Evolutionary conservation across 768 basidiomycete genomes (phyloP), one percentile per base, ranked within the genome.

Genomic region (Strobilomyces echinocephalus): DNA sequence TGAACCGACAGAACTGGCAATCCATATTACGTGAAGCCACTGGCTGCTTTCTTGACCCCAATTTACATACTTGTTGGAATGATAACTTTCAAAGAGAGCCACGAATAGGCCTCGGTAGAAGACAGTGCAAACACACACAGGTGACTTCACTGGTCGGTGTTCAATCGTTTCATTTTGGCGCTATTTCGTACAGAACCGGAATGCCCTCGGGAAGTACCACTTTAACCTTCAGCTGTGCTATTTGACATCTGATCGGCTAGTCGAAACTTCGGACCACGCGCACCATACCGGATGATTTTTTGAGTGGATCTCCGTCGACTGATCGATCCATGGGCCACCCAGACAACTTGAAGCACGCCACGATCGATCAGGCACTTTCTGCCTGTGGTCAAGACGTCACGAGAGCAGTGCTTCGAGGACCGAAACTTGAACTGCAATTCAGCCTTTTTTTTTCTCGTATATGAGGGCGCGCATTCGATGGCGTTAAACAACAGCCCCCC

Each of bases 371-470:
- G 73, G 75, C 68, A 61, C 58, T 35, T 55, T 73, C 63, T 76
- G 75, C 74, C 76, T 78, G 74, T 76, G 72, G 70, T 72, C 68
- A 72, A 39, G 71, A 68, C 65, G 76, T 79, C 78, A 78, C 77
- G 74, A 72, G 76, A 74, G 69, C 73, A 64, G 68, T 61, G 67
- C 35, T 56, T 52, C 36, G 50, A 49, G 42, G 16, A 48, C 52
- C 61, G 39, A 54, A 50, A 36, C 70, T 72, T 63, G 68, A 71
- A 67, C 70, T 6, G 15, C 49, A 69, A 26, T 40, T 33, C 54
- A 39, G 39, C n/a, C 48, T 18, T 46, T 43, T 41, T 51, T 49
- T 35, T 49, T 50, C 40, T 40, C 58, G 57, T 71, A 69, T 69
- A 71, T 71, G 52, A 68, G 62, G 41, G 46, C 62, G 40, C 60